Evolutionary conservation across 805 yeast genomes (phyloP), one percentile per base, ranked within the genome.

Genomic region (Lachancea thermotolerans): DNA sequence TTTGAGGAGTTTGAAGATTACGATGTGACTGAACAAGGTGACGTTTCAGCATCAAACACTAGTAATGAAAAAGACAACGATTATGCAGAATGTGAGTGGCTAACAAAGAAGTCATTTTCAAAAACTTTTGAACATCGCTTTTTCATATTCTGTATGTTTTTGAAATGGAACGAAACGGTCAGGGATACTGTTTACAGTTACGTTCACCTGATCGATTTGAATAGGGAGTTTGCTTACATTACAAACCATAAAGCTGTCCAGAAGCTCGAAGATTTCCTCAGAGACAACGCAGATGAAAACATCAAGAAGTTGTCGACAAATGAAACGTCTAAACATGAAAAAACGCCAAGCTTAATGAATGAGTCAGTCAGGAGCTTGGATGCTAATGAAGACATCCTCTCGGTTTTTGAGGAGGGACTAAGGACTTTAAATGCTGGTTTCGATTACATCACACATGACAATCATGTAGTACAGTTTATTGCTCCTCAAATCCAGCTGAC

Each of bases 401-500:
- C 37, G 40, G 17, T 39, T 48, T 82, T 83, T 56, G 78, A 79
- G 33, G 69, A 72, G 2, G 79, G 77, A 29, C 60, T 87, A 31
- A 64, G 75, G 48, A 54, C 58, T 5, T 60, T 73, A 2, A 51
- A 64, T 6, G 61, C 66, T 1, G 66, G 63, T 2, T 59, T 66
- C 36, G 48, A 60, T 55, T 66, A 45, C 71, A 62, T 54, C 47
- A 58, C 71, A 3, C 69, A 62, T 35, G 78, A 81, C 43, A 77
- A 84, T 36, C 84, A 79, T 58, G 68, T 81, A 49, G 71, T 90
- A 28, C 80, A 80, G 48, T 69, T 91, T 36, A 68, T 83, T 5
- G 77, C 87, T 25, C 96, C 97, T 0, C 96, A 91, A 61, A 77
- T 89, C 39, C 97, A 90, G 59, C 55, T 84, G 21, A 72, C 77